phyloP scores from a whole-genome alignment of 352 stramenopile genomes.

The Globisporangium okanoganense region DNA sequence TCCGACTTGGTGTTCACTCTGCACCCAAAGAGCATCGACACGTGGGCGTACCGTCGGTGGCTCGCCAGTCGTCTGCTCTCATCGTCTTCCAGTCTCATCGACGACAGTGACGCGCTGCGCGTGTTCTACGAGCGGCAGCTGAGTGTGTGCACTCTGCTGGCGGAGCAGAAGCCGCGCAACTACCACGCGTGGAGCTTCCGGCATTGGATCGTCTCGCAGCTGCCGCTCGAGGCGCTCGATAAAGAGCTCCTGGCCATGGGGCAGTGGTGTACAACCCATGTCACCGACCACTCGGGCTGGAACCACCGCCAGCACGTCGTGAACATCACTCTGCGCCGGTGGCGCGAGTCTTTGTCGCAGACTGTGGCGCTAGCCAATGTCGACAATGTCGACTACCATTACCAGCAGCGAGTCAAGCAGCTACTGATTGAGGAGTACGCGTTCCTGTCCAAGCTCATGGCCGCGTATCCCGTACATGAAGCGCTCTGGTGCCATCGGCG shows the following conservation, averaged over 20 bases:
- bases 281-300: conserved; percentile 78
- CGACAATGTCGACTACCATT: background rate
- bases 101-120: conserved; percentile 13
- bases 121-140: conserved; percentile 53
- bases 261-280: conserved; percentile 57
- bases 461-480: conserved; percentile 48
- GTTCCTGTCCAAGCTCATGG: conserved; percentile 50
- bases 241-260: conserved; percentile 52
- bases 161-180: conserved; percentile 68
- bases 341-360: no score
- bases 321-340: conserved; percentile 20
- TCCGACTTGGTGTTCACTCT: conserved; percentile 70
- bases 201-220: conserved; percentile 59
- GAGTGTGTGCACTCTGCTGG: conserved; percentile 39
- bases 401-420: background rate
- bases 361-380: no score
- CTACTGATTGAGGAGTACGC: conserved; percentile 43
- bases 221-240: conserved; percentile 20
- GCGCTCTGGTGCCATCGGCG: conserved; percentile 79
- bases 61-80: conserved; percentile 37
- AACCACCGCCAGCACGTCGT: conserved; percentile 72
- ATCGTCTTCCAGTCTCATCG: background rate
- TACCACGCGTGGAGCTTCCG: conserved; percentile 86
- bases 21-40: conserved; percentile 86
- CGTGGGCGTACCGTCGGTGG: conserved; percentile 75